These are phyloP conservation scores for Ricinus communis DNA, from an alignment of 345 rosid species.

Conservation along the genomic window DNA sequence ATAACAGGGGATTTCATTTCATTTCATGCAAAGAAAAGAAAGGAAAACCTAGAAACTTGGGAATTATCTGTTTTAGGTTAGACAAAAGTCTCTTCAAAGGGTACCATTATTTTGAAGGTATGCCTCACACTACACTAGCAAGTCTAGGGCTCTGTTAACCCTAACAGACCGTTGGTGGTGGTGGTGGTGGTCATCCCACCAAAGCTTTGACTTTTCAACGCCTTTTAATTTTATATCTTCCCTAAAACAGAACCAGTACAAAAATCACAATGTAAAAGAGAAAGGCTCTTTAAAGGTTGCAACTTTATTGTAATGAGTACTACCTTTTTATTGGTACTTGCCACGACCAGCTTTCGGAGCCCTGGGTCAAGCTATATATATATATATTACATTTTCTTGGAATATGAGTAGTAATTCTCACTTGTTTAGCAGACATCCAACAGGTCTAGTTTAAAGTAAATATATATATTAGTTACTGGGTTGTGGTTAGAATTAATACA, in stretches of 20 bases:
- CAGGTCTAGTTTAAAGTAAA: too few relatives aligned
- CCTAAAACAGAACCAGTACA: too few relatives aligned
- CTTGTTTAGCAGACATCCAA: background rate
- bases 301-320: conserved; percentile 30
- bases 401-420: conserved; percentile 7
- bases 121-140: background rate
- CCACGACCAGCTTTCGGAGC: conserved; percentile 41
- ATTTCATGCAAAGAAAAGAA: background rate
- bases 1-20: too few relatives aligned
- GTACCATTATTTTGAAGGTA: background rate
- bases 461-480: too few relatives aligned
- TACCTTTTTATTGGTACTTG: conserved; percentile 44
- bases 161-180: background rate
- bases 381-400: conserved; percentile 6
- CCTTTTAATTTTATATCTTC: too few relatives aligned
- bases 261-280: background rate
- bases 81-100: background rate
- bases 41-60: background rate
- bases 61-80: background rate
- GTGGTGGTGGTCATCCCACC: too few relatives aligned
- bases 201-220: conserved; percentile 7
- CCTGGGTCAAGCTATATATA: conserved; percentile 17
- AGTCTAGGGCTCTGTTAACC: background rate
- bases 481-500: too few relatives aligned
- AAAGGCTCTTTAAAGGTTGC: too few relatives aligned